These are phyloP conservation scores for Canavalia gladiata DNA, from an alignment of 306 rosid genomes.

Conservation along the genomic window DNA sequence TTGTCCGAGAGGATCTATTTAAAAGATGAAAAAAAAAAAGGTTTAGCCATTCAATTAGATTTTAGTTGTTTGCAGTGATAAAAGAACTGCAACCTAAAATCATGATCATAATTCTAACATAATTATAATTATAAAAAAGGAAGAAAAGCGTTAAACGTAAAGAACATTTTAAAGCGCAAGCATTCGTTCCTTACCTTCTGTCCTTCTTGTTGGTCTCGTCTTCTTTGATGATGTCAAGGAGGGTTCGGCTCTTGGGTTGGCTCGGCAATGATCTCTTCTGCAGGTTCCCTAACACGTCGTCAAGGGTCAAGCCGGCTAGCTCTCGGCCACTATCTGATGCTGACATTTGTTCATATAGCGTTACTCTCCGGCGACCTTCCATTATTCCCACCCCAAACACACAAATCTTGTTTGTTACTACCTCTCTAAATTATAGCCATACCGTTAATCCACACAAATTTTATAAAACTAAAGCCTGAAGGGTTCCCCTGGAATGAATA, in stretches of 20 bases:
- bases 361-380: constrained; percentile 71
- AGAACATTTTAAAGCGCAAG: too few species aligned
- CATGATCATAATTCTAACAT: too few species aligned
- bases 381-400: neutral
- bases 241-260: too few species aligned
- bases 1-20: too few species aligned
- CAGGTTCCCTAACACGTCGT: constrained; percentile 56
- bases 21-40: too few species aligned
- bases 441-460: neutral
- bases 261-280: constrained; percentile 36
- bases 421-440: too few species aligned
- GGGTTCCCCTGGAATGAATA: neutral
- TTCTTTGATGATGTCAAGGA: constrained; percentile 66
- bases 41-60: too few species aligned
- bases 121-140: too few species aligned
- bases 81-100: too few species aligned
- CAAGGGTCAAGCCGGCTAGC: constrained; percentile 69
- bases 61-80: too few species aligned
- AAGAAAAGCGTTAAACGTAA: neutral
- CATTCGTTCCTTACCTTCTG: constrained; percentile 36
- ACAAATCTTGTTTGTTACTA: neutral
- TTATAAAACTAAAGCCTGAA: neutral
- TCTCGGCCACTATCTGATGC: constrained; percentile 57
- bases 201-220: constrained; percentile 57
- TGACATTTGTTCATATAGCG: constrained; percentile 83